Evolutionary conservation across 2,329 filamentous ascomycete species (phyloP).

Genomic region (Cladosporium oxysporum): DNA sequence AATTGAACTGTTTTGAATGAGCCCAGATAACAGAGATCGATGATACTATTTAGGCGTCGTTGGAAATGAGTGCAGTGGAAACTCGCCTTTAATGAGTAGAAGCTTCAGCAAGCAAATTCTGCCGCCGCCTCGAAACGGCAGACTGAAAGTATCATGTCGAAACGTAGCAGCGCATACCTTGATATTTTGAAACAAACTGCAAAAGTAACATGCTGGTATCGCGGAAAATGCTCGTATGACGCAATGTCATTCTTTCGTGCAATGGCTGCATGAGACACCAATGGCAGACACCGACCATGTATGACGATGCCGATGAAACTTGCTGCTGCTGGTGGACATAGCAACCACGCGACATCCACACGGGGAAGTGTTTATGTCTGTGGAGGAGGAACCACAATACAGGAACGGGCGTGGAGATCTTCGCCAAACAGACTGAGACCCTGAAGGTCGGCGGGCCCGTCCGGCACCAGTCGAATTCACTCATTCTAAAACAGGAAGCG

Average conservation of each 20-base stretch:
- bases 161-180: neutral
- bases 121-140: neutral
- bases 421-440: neutral
- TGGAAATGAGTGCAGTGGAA: neutral
- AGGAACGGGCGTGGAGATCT: neutral
- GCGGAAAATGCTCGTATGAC: neutral
- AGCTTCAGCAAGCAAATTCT: neutral
- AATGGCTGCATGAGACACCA: neutral
- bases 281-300: neutral
- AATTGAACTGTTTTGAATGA: neutral
- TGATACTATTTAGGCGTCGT: neutral
- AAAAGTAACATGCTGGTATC: neutral
- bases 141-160: neutral
- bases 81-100: neutral
- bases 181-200: neutral
- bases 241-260: neutral
- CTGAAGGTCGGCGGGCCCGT: neutral
- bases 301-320: constrained; percentile 3
- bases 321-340: constrained; percentile 8
- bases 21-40: neutral
- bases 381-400: neutral
- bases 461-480: neutral
- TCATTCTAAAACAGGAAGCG: constrained; percentile 6
- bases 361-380: neutral
- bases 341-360: constrained; percentile 5